Evolutionary conservation across 768 basidiomycete species (phyloP), one percentile per base, ranked within the genome.

Genomic region (Calocybe gangraenosa): DNA sequence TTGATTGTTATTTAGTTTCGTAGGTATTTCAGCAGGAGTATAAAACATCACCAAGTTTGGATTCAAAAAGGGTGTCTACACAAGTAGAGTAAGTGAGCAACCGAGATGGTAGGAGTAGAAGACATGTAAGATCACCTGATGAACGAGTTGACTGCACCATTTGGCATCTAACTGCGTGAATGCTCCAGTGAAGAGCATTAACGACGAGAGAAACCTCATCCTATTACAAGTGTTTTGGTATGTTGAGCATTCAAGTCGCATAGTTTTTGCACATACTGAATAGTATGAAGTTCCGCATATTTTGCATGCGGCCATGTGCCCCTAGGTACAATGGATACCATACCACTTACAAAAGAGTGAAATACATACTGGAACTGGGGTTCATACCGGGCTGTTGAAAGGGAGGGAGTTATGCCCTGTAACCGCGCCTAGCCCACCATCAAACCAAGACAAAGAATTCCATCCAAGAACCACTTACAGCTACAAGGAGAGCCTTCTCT

Each of bases 121-220:
- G 11, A 18, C 31, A 35, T 6, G 22, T 21, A 50, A 18, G 25
- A 28, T 38, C 46, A 72, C 71, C 45, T 64, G 57, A 43, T 70
- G 68, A 23, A 74, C 67, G 7, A 74, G 56, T 10, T 68, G 64
- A 41, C 66, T 68, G 46, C 73, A 73, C 70, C 71, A 73, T 31
- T 63, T 67, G 2, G 65, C 56, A 52, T 72, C 68, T 10, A 73
- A 54, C 23, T 66, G 67, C 1, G 63, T 53, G 44, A 74, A 71
- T 7, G 70, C 65, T 13, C 67, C 64, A 23, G 58, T 65, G 14
- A 74, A 58, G 9, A 74, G 54, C 1, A 61, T 58, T 4, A 73
- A 57, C 6, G 64, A 60, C 1, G 60, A 62, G 5, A 71, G 48
- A 13, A 68, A 46, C 32, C 63, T 62, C 19, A 52, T 53, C 37